Evolutionary conservation across 768 basidiomycete species (phyloP).

Genomic region (Boletus rubescentipes): DNA sequence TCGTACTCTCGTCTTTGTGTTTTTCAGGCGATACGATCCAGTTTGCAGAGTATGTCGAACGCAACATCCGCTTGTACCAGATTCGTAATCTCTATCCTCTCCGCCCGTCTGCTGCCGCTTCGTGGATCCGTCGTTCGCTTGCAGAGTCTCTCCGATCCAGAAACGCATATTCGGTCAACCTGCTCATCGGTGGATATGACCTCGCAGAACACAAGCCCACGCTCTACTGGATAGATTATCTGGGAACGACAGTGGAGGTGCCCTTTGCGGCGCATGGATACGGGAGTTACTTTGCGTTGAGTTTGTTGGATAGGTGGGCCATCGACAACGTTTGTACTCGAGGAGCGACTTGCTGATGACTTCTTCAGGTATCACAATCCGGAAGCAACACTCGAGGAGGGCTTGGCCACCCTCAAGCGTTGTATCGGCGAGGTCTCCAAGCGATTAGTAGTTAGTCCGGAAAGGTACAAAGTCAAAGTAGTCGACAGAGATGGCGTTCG

Average conservation of each 20-base stretch:
- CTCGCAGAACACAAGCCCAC: constrained; percentile 66
- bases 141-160: constrained; percentile 88
- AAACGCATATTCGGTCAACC: constrained; percentile 86
- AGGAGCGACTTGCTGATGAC: background rate
- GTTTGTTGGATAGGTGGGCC: constrained; percentile 83
- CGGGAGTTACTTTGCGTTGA: constrained; percentile 87
- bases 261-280: constrained; percentile 97
- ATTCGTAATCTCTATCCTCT: constrained; percentile 91
- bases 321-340: background rate
- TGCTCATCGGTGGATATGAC: constrained; percentile 93
- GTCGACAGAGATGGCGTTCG: constrained; percentile 91
- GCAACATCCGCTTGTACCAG: constrained; percentile 94
- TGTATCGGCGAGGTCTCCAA: constrained; percentile 89
- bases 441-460: constrained; percentile 76
- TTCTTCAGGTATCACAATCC: constrained; percentile 82
- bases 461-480: constrained; percentile 84
- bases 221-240: constrained; percentile 95
- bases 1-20: background rate
- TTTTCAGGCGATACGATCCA: constrained; percentile 87
- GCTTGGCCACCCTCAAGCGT: constrained; percentile 75
- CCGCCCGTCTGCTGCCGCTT: constrained; percentile 85
- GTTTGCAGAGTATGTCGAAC: constrained; percentile 94
- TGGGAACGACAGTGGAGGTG: constrained; percentile 85
- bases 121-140: constrained; percentile 91
- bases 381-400: constrained; percentile 81